phyloP scores from a whole-genome alignment of 768 basidiomycete species.

The Vishniacozyma victoriae region DNA sequence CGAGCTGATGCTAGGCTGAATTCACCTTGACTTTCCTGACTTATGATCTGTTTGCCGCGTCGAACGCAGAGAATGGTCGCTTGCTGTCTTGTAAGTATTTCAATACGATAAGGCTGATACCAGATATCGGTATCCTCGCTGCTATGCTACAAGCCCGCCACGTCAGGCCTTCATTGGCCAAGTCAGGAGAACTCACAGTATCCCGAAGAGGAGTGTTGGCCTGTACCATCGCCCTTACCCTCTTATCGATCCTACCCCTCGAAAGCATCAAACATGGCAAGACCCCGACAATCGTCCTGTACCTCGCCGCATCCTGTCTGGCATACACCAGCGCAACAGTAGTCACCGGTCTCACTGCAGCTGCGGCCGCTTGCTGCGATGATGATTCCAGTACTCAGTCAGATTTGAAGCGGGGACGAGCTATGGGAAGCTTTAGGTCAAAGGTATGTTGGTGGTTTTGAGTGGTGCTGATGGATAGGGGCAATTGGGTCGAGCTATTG shows the following conservation, averaged over 20 bases:
- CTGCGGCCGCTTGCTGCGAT: constrained; percentile 85
- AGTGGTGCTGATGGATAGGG: constrained; percentile 53
- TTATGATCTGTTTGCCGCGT: constrained; percentile 42
- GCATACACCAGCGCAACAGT: constrained; percentile 94
- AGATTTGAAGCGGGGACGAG: constrained; percentile 72
- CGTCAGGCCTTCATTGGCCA: constrained; percentile 71
- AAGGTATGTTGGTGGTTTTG: constrained; percentile 10
- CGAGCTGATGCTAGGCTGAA: constrained; percentile 59
- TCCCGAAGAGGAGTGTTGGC: constrained; percentile 71
- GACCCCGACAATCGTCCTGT: constrained; percentile 33
- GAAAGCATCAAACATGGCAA: constrained; percentile 55
- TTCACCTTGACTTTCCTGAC: constrained; percentile 93
- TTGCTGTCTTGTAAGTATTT: constrained; percentile 41
- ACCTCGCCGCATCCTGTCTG: constrained; percentile 69
- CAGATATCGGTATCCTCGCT: constrained; percentile 79
- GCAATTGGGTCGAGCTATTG: constrained; percentile 86
- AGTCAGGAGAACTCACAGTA: constrained; percentile 73
- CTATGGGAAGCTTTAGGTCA: constrained; percentile 77
- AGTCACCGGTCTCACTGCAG: constrained; percentile 84
- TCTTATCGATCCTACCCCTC: constrained; percentile 67
- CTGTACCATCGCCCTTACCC: constrained; percentile 64
- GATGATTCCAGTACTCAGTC: constrained; percentile 62
- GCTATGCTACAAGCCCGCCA: constrained; percentile 90
- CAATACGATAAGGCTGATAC: not conserved
- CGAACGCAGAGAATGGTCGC: constrained; percentile 44